Conservation (phyloP, 768 basidiomycete species). For the Cyathus striatus region DNA sequence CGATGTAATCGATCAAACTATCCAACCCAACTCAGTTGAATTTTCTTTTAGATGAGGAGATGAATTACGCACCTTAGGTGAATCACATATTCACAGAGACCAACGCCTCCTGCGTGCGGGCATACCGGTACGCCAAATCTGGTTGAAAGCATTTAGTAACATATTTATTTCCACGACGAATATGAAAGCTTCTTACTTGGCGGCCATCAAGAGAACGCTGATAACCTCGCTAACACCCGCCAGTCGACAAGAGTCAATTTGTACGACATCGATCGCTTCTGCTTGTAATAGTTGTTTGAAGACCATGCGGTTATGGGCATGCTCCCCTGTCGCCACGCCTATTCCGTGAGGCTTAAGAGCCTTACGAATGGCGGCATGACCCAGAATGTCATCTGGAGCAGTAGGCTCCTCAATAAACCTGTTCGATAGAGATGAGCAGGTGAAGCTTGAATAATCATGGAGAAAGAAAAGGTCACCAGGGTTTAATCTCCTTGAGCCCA, state of each 20-base stretch:
- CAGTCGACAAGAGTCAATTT: conserved; percentile 92
- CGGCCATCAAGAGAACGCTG: conserved; percentile 83
- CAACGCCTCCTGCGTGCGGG: conserved; percentile 94
- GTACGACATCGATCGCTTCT: conserved; percentile 90
- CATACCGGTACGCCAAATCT: conserved; percentile 84
- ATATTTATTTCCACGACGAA: background rate
- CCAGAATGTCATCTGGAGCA: conserved; percentile 86
- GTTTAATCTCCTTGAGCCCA: conserved; percentile 72
- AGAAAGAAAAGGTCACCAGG: conserved; percentile 56
- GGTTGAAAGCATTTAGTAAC: background rate
- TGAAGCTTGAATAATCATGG: background rate
- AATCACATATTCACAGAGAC: conserved; percentile 89
- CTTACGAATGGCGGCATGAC: conserved; percentile 75
- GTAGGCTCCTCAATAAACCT: conserved; percentile 96
- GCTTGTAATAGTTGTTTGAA: conserved; percentile 93
- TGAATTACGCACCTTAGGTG: conserved; percentile 53
- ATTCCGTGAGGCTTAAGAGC: conserved; percentile 76
- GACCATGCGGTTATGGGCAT: conserved; percentile 91
- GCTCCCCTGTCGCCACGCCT: conserved; percentile 92
- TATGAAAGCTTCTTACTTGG: conserved; percentile 49
- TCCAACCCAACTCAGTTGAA: background rate
- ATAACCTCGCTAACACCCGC: conserved; percentile 95
- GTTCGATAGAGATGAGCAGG: background rate
- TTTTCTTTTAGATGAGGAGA: conserved; percentile 2
- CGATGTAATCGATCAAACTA: conserved; percentile 91